These are phyloP conservation scores for Erythrophleum fordii DNA, from an alignment of 306 rosid genomes.

Conservation along the genomic window DNA sequence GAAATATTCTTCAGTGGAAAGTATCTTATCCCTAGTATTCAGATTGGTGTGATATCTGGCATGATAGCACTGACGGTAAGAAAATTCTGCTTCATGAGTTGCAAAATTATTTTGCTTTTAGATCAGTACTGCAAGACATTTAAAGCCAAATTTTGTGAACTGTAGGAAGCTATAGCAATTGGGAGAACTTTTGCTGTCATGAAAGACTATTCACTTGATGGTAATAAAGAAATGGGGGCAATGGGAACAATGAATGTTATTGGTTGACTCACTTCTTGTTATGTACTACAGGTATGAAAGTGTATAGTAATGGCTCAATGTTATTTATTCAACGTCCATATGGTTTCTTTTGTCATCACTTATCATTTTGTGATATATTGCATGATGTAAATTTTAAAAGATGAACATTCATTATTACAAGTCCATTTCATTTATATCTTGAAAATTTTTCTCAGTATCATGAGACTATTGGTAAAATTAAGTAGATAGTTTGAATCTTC, in stretches of 20 bases:
- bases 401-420: too few species aligned
- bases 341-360: too few species aligned
- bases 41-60: slow-evolving; percentile 70
- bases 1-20: slow-evolving; percentile 70
- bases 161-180: slow-evolving; percentile 90
- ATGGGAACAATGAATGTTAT: slow-evolving; percentile 82
- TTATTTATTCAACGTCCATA: too few species aligned
- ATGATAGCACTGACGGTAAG: slow-evolving; percentile 83
- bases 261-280: slow-evolving; percentile 88
- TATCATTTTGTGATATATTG: too few species aligned
- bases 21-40: slow-evolving; percentile 55
- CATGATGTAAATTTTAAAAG: too few species aligned
- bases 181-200: slow-evolving; percentile 89
- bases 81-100: background rate
- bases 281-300: slow-evolving; percentile 75
- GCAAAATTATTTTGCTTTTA: background rate
- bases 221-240: slow-evolving; percentile 96
- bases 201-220: slow-evolving; percentile 80
- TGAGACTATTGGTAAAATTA: too few species aligned
- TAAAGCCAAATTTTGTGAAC: background rate
- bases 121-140: background rate
- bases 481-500: too few species aligned
- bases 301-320: background rate
- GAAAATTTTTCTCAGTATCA: too few species aligned
- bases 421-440: too few species aligned